These are phyloP conservation scores for Neurospora sp. DNA, from an alignment of 495 filamentous ascomycete species.

Conservation along the genomic window DNA sequence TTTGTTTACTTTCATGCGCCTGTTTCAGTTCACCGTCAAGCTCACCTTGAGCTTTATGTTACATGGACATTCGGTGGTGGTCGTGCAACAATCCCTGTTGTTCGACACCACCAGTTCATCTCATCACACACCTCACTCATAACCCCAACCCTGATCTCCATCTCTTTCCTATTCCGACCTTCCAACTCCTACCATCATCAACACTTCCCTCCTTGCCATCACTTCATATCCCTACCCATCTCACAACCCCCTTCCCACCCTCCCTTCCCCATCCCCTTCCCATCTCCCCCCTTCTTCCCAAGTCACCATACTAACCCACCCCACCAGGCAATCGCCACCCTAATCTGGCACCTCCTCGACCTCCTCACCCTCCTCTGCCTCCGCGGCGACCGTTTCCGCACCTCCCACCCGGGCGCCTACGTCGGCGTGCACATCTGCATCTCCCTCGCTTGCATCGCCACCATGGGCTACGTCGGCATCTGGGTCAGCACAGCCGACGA, in stretches of 20 bases:
- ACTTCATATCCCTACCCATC: neutral
- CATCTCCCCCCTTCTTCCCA: neutral
- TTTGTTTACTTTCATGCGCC: neutral
- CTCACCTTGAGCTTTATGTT: neutral
- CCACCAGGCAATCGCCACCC: constrained; percentile 7
- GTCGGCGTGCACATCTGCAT: constrained; percentile 27
- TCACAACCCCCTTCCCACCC: neutral
- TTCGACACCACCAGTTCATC: neutral
- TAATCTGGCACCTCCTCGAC: constrained; percentile 11
- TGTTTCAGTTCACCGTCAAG: neutral
- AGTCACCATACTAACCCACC: neutral
- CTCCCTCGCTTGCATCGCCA: constrained; percentile 21
- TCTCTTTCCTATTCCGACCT: neutral
- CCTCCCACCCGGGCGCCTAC: constrained; percentile 27
- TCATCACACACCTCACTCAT: neutral
- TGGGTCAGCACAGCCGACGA: constrained; percentile 14
- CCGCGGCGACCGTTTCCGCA: constrained; percentile 10
- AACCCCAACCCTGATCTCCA: neutral
- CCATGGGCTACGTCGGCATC: constrained; percentile 14
- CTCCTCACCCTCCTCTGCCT: constrained; percentile 4
- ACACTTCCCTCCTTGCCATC: neutral
- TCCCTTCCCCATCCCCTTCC: neutral
- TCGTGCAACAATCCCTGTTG: neutral
- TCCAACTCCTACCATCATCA: neutral
- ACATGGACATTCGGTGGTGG: neutral